phyloP scores from a whole-genome alignment of 345 rosid species.

The Eucalyptus curtisii region DNA sequence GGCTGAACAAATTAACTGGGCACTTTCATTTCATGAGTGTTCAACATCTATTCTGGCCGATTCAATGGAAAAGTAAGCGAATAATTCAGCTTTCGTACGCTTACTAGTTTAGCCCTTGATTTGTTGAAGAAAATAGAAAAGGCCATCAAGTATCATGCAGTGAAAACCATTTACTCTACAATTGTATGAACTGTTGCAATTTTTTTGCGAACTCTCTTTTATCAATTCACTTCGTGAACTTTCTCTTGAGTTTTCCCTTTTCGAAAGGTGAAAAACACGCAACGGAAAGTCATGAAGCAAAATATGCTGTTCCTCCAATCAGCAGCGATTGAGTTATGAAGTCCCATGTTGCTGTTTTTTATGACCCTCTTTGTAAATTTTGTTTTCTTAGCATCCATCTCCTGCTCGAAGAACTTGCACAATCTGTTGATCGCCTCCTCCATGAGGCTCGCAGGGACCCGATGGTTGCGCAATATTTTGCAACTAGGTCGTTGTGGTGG shows the following conservation, averaged over 20 bases:
- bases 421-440: neutral
- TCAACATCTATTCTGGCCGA: too few relatives aligned
- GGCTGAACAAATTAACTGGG: too few relatives aligned
- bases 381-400: neutral
- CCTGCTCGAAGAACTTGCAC: neutral
- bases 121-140: neutral
- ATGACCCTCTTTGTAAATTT: slow-evolving; percentile 3
- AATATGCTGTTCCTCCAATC: slow-evolving; percentile 29
- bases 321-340: slow-evolving; percentile 5
- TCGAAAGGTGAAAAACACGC: too few relatives aligned
- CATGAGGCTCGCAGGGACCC: neutral
- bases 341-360: slow-evolving; percentile 23
- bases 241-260: too few relatives aligned
- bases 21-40: neutral
- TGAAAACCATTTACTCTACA: neutral
- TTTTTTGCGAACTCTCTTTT: neutral
- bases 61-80: too few relatives aligned
- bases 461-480: neutral
- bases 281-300: neutral
- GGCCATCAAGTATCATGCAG: neutral
- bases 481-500: too few relatives aligned
- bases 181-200: neutral
- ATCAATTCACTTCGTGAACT: too few relatives aligned
- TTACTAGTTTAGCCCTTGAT: too few relatives aligned
- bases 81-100: neutral